A percentile compares a stretch with the other conserved stretches of the same genome.
These are phyloP conservation scores for Laburnicola sp. DNA, from an alignment of 2,329 filamentous ascomycete species.

Conservation along the genomic window DNA sequence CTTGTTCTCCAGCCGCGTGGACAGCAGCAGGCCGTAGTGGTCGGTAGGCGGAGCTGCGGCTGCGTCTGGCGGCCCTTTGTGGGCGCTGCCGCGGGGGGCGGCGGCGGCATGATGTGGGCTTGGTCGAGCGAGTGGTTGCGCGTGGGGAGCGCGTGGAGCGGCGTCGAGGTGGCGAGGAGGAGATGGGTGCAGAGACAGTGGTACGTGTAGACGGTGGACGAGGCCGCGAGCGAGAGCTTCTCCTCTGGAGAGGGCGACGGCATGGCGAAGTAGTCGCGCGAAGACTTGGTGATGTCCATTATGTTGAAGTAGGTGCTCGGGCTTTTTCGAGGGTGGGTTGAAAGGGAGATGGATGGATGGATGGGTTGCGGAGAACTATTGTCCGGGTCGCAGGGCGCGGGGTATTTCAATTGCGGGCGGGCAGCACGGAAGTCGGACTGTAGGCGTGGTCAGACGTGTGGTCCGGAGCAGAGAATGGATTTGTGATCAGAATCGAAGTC, in stretches of 20 bases:
- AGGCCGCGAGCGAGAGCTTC: slow-evolving; percentile 41
- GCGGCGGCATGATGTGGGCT: slow-evolving; percentile 60
- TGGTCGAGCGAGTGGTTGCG: slow-evolving; percentile 56
- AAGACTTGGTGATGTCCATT: slow-evolving; percentile 39
- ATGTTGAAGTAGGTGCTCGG: slow-evolving; percentile 10
- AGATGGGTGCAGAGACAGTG: slow-evolving; percentile 70
- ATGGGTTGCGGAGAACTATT: neutral
- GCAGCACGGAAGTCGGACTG: neutral
- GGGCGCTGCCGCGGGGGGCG: slow-evolving; percentile 23
- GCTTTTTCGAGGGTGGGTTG: slow-evolving; percentile 8
- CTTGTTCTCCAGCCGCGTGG: slow-evolving; percentile 52
- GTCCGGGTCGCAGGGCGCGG: neutral
- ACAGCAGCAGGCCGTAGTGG: slow-evolving; percentile 57
- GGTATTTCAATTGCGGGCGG: neutral
- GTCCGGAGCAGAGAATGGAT: too few species aligned
- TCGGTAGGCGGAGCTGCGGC: slow-evolving; percentile 16
- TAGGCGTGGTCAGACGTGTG: too few species aligned
- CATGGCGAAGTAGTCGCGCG: slow-evolving; percentile 39
- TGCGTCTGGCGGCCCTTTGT: slow-evolving; percentile 17
- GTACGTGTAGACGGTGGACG: slow-evolving; percentile 55
- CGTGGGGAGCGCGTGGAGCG: slow-evolving; percentile 56
- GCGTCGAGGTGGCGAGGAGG: slow-evolving; percentile 62
- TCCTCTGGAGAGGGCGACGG: slow-evolving; percentile 34
- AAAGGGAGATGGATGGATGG: neutral
- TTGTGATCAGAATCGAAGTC: too few species aligned